Conservation (phyloP, 352 stramenopile genomes). For the Globisporangium yorkense region DNA sequence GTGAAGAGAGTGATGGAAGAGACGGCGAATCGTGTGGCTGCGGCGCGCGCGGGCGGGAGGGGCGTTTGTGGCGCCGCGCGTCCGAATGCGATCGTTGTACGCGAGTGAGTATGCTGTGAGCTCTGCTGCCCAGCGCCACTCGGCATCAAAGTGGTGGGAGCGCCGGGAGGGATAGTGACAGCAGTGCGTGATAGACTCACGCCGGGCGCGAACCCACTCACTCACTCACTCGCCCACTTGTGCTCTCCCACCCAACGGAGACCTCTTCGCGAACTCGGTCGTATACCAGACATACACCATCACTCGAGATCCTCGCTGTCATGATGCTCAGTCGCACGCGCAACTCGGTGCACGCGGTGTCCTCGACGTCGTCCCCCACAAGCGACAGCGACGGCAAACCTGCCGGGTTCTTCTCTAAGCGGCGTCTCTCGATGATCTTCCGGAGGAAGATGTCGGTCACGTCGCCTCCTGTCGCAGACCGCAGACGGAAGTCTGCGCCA, state of each 20-base stretch:
- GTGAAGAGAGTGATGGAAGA: background rate
- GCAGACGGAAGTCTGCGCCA: background rate
- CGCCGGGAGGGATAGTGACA: no score
- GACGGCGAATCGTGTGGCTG: conserved; percentile 8
- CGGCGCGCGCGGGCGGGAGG: conserved; percentile 1
- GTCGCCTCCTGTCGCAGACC: conserved; percentile 12
- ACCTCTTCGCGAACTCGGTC: no score
- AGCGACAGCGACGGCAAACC: background rate
- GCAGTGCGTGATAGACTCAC: no score
- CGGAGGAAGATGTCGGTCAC: conserved; percentile 37
- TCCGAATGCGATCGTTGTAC: no score
- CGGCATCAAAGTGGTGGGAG: no score
- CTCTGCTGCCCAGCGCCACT: no score
- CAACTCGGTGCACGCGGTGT: conserved; percentile 7
- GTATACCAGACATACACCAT: no score
- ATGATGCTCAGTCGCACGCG: conserved; percentile 6
- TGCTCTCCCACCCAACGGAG: no score
- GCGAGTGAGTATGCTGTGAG: no score
- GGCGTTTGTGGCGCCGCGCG: conserved; percentile 4
- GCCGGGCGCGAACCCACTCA: no score
- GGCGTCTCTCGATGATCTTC: conserved; percentile 39
- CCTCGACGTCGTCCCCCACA: background rate
- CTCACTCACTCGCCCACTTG: no score
- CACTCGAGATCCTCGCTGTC: no score
- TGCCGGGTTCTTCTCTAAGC: conserved; percentile 36